Percentiles rank a stretch among this genome's conserved stretches.
These are phyloP conservation scores for Setaria viridis DNA, from an alignment of 202 grass and related monocot species.

Conservation along the genomic window DNA sequence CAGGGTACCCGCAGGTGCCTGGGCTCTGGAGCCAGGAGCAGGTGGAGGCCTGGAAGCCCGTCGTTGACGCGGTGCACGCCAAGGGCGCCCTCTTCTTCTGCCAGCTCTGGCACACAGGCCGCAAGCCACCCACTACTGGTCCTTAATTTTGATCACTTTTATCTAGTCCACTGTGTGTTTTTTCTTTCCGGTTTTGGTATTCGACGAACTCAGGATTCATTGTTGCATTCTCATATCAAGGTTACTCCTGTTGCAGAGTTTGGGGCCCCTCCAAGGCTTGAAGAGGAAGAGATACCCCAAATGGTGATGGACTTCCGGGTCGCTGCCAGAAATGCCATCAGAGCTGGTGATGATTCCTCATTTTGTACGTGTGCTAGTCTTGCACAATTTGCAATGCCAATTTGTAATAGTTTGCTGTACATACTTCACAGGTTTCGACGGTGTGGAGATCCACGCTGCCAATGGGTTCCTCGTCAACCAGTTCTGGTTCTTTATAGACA, in stretches of 20 bases:
- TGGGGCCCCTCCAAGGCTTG: background rate
- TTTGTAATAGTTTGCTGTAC: background rate
- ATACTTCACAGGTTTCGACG: background rate
- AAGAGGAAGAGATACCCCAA: background rate
- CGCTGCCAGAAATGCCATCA: background rate
- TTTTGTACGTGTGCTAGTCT: background rate
- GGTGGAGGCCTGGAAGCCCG: background rate
- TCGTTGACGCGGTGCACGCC: background rate
- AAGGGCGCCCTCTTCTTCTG: background rate
- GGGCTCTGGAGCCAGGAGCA: background rate
- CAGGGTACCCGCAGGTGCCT: background rate
- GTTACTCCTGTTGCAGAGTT: background rate
- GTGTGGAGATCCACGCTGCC: background rate
- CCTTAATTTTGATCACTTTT: too few relatives aligned
- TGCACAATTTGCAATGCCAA: background rate
- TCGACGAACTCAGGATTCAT: too few relatives aligned
- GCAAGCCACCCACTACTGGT: background rate
- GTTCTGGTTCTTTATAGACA: background rate
- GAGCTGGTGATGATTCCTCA: background rate
- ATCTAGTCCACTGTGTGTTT: too few relatives aligned
- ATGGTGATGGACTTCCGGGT: background rate
- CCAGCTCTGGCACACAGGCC: background rate
- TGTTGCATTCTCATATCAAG: background rate
- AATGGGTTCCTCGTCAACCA: background rate
- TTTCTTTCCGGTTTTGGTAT: too few relatives aligned